phyloP scores from a whole-genome alignment of 495 filamentous ascomycete genomes.

The Peziza echinospora region DNA sequence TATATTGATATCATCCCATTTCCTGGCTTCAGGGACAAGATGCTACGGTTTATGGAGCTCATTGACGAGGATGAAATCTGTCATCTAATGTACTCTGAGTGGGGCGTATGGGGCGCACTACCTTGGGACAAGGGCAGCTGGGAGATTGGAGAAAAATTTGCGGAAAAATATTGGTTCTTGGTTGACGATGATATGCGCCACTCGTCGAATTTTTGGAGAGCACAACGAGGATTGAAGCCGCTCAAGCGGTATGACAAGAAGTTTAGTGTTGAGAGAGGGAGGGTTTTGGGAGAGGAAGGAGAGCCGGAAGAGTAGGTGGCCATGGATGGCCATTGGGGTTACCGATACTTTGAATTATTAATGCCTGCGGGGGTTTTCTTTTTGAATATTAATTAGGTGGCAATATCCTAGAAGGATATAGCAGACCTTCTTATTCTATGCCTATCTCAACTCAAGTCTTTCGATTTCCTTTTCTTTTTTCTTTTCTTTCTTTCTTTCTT shows the following conservation, averaged over 20 bases:
- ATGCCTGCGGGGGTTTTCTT: too few relatives aligned
- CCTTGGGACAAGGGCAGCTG: slow-evolving; percentile 15
- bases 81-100: slow-evolving; percentile 7
- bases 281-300: slow-evolving; percentile 7
- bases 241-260: slow-evolving; percentile 1
- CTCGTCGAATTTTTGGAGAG: slow-evolving; percentile 10
- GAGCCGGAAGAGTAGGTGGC: too few relatives aligned
- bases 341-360: too few relatives aligned
- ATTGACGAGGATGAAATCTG: slow-evolving; percentile 9
- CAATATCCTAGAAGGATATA: too few relatives aligned
- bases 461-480: too few relatives aligned
- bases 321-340: too few relatives aligned
- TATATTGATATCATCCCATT: slow-evolving; percentile 16
- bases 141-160: slow-evolving; percentile 15
- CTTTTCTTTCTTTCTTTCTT: too few relatives aligned
- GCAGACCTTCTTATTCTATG: too few relatives aligned
- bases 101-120: slow-evolving; percentile 12
- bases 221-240: slow-evolving; percentile 8
- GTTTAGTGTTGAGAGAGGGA: slow-evolving; percentile 1
- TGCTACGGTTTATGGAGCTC: slow-evolving; percentile 11
- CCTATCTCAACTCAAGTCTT: too few relatives aligned
- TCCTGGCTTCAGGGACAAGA: slow-evolving; percentile 8
- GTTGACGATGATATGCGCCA: slow-evolving; percentile 12
- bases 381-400: too few relatives aligned
- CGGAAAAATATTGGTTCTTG: slow-evolving; percentile 15